Conservation (phyloP, 148 eudicot species). For the Fagopyrum esculentum region DNA sequence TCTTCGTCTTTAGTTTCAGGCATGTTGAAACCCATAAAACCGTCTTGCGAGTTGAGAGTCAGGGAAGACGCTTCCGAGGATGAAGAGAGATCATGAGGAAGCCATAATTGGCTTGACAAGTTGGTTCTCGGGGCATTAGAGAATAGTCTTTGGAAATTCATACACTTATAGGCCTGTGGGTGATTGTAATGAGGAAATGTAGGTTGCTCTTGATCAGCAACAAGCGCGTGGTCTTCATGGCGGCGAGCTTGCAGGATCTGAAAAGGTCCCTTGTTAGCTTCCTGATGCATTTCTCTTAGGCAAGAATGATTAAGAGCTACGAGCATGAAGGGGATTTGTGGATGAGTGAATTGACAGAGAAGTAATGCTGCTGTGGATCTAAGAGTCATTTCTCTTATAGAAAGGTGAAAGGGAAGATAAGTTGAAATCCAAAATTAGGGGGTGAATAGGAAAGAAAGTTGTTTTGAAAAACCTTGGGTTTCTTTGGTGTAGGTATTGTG, state of each 20-base stretch:
- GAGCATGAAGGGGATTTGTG: conserved; percentile 6
- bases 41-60: conserved; percentile 1
- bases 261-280: not conserved
- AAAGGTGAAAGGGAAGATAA: conserved; percentile 5
- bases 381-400: too few relatives aligned
- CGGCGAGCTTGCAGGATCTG: conserved; percentile 2
- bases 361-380: not conserved
- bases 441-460: conserved; percentile 8
- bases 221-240: conserved; percentile 7
- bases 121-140: not conserved
- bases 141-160: conserved; percentile 7
- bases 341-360: not conserved
- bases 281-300: conserved; percentile 10
- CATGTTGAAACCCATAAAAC: not conserved
- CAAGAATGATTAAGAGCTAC: not conserved
- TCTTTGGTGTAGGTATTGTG: not conserved
- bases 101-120: not conserved
- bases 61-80: conserved; percentile 9
- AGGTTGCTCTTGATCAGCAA: not conserved
- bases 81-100: conserved; percentile 6
- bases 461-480: not conserved
- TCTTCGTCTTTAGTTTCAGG: not conserved
- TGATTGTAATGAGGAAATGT: conserved; percentile 6
- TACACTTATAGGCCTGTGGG: not conserved
- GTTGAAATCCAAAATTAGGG: conserved; percentile 2